A percentile compares a stretch with the other conserved stretches of the same genome.
Conservation (phyloP, 305 asterid species). For the Fraxinus greggii region DNA sequence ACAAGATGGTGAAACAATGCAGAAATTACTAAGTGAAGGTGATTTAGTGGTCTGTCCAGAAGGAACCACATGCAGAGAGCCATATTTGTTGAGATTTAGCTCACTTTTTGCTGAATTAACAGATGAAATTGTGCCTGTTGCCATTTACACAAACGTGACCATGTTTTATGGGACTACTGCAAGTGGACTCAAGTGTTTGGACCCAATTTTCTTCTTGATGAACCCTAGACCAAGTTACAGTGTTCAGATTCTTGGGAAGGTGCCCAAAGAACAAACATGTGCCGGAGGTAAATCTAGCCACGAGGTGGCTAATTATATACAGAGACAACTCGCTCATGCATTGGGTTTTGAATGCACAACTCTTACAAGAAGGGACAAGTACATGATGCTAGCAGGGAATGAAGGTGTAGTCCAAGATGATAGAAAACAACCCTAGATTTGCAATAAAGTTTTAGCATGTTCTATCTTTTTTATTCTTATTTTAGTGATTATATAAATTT, state of each 20-base stretch:
- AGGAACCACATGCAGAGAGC: slow-evolving; percentile 96
- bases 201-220: slow-evolving; percentile 79
- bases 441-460: background rate
- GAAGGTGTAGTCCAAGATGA: slow-evolving; percentile 63
- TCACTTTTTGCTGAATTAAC: slow-evolving; percentile 77
- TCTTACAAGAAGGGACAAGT: slow-evolving; percentile 83
- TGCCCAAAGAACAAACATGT: slow-evolving; percentile 62
- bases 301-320: slow-evolving; percentile 82
- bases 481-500: background rate
- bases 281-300: slow-evolving; percentile 66
- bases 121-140: slow-evolving; percentile 82
- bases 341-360: slow-evolving; percentile 82
- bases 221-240: slow-evolving; percentile 65
- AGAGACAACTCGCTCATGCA: slow-evolving; percentile 55
- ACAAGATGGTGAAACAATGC: slow-evolving; percentile 57
- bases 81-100: slow-evolving; percentile 77
- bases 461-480: background rate
- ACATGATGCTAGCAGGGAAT: slow-evolving; percentile 87
- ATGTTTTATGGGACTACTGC: slow-evolving; percentile 97
- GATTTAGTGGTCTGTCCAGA: slow-evolving; percentile 88
- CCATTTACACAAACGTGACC: slow-evolving; percentile 52
- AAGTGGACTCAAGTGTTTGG: slow-evolving; percentile 81
- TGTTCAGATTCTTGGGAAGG: slow-evolving; percentile 51
- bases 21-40: slow-evolving; percentile 53
- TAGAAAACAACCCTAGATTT: slow-evolving; percentile 14